Percentiles rank a stretch among this genome's conserved stretches.
These are phyloP conservation scores for Aegilops speltoides DNA, from an alignment of 176 grass and related monocot genomes.

Conservation along the genomic window DNA sequence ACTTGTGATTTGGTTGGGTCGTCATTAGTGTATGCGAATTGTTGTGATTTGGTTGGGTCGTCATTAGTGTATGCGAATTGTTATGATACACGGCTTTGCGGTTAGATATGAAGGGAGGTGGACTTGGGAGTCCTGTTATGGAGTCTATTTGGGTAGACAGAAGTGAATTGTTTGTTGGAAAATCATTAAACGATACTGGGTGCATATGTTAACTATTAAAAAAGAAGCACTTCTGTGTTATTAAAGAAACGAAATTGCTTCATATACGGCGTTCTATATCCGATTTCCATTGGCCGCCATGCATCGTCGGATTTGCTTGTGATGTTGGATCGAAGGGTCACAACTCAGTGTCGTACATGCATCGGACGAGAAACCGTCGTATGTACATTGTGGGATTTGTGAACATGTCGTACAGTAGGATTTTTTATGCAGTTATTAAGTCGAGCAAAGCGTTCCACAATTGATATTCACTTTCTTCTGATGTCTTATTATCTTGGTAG, in stretches of 20 bases:
- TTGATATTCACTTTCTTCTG: not conserved
- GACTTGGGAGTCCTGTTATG: not conserved
- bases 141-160: not conserved
- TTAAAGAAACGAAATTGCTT: not conserved
- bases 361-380: not conserved
- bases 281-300: no score
- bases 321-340: no score
- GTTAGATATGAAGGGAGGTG: not conserved
- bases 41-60: not conserved
- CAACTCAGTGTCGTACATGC: no score
- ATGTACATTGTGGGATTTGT: not conserved
- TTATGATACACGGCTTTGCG: not conserved
- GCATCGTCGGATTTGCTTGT: no score
- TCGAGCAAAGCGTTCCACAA: not conserved
- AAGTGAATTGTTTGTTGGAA: not conserved
- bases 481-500: not conserved
- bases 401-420: not conserved
- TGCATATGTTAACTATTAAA: not conserved
- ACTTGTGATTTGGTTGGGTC: not conserved
- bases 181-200: not conserved
- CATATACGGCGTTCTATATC: no score
- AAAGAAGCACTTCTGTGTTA: not conserved
- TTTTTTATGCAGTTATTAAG: not conserved
- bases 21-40: not conserved
- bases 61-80: not conserved